A percentile compares a stretch with the other conserved stretches of the same genome.
phyloP scores from a whole-genome alignment of 139 green algal genomes.

The Closterium sp. region DNA sequence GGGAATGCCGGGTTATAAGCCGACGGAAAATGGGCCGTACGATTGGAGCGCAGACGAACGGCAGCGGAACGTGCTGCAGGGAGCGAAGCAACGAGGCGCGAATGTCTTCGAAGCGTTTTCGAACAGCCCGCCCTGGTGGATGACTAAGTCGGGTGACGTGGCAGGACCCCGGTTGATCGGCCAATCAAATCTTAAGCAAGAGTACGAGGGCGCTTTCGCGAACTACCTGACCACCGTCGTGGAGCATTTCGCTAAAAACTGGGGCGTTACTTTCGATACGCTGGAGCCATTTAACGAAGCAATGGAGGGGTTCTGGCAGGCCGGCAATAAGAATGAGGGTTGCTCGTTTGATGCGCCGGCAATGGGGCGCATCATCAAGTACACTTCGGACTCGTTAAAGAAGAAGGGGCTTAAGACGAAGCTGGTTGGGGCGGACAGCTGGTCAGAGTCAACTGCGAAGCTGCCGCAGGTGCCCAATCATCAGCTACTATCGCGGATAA shows the following conservation, averaged over 20 bases:
- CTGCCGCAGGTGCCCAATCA: neutral
- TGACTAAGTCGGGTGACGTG: conserved; percentile 40
- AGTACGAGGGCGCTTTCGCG: conserved; percentile 36
- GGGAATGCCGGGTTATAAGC: conserved; percentile 6
- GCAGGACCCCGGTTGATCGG: conserved; percentile 6
- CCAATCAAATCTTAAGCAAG: conserved; percentile 40
- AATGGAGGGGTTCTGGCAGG: conserved; percentile 32
- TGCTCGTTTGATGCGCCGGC: conserved; percentile 38
- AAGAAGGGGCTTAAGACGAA: conserved; percentile 9
- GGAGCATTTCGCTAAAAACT: conserved; percentile 17
- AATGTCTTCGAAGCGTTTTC: conserved; percentile 52
- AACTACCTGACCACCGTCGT: conserved; percentile 52
- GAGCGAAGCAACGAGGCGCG: conserved; percentile 33
- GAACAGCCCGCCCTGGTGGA: conserved; percentile 52
- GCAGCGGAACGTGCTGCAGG: conserved; percentile 48
- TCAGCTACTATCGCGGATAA: neutral
- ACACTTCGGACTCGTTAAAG: conserved; percentile 6
- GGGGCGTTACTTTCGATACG: conserved; percentile 32
- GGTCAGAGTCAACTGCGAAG: neutral
- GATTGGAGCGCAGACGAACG: conserved; percentile 32
- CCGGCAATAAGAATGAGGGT: conserved; percentile 50
- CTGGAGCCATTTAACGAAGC: conserved; percentile 57
- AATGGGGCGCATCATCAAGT: conserved; percentile 39
- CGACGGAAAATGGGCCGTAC: conserved; percentile 9
- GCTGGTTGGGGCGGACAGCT: neutral